Conservation (phyloP, 2,329 filamentous ascomycete genomes). For the Neonectria ditissima region DNA sequence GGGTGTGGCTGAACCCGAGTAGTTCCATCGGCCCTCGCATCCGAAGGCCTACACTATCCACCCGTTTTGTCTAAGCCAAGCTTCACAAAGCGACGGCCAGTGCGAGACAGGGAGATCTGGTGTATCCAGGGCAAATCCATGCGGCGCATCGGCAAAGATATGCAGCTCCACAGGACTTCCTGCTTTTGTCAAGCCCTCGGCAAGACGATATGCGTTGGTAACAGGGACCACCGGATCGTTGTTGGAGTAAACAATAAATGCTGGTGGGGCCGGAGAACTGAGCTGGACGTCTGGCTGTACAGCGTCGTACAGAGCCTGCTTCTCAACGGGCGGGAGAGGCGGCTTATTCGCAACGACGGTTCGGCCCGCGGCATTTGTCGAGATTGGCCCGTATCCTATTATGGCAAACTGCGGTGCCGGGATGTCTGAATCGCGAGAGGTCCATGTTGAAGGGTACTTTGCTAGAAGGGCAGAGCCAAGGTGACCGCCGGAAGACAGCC, state of each 20-base stretch:
- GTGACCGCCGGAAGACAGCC: slow-evolving; percentile 40
- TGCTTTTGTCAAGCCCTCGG: slow-evolving; percentile 26
- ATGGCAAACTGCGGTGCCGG: slow-evolving; percentile 33
- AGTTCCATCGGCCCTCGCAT: no score
- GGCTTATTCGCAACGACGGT: slow-evolving; percentile 38
- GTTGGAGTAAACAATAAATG: slow-evolving; percentile 40
- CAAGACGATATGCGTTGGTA: slow-evolving; percentile 36
- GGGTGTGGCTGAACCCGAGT: no score
- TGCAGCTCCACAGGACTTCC: slow-evolving; percentile 37
- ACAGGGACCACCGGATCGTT: slow-evolving; percentile 40
- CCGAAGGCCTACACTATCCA: slow-evolving; percentile 20
- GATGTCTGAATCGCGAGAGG: slow-evolving; percentile 26
- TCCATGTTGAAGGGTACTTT: slow-evolving; percentile 36
- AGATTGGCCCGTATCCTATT: slow-evolving; percentile 39
- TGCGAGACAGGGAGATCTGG: slow-evolving; percentile 33
- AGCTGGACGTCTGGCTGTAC: slow-evolving; percentile 40
- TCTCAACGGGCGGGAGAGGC: slow-evolving; percentile 35
- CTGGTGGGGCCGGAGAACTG: slow-evolving; percentile 23
- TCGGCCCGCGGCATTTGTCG: slow-evolving; percentile 36
- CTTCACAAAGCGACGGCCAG: slow-evolving; percentile 38
- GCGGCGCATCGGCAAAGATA: slow-evolving; percentile 39
- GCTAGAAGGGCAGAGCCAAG: slow-evolving; percentile 37
- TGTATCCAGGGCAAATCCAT: slow-evolving; percentile 38
- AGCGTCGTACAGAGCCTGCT: slow-evolving; percentile 35
- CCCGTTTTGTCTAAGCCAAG: slow-evolving; percentile 32